Evolutionary conservation across 1,284 basidiomycete species (phyloP), one percentile per base, ranked within the genome.

Genomic region (Cryptococcus amylolentus): DNA sequence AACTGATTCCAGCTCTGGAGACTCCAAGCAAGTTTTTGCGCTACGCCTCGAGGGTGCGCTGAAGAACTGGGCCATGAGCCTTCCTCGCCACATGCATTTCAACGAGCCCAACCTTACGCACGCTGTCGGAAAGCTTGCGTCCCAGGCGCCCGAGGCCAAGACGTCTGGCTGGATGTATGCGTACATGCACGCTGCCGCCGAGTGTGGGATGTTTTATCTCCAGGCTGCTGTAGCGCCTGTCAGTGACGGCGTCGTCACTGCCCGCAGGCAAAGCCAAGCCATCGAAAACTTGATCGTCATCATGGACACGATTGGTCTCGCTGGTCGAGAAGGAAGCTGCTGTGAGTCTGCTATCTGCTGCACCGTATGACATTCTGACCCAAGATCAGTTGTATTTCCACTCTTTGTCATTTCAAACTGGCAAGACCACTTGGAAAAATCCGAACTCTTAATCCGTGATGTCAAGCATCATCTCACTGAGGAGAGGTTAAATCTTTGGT

Each of bases 201-300:
- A 80, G 57, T 78, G 77, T 50, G 76, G 77, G 41, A 78, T 79
- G 71, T 79, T 79, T 57, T 76, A 79, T 56, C 69, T 80, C 45
- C 76, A 79, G 58, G 75, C 74, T 9, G 66, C 67, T 16, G 60
- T 66, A 2, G 70, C 70, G 5, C 60, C 61, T 23, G 61, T 61
- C 48, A 46, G 53, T 9, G 69, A 68, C 16, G 63, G 49, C 20
- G 51, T 27, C 5, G 66, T 56, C 41, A 68, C 73, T 1, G 70
- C 75, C 18, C 69, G 69, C 46, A 63, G 75, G 42, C 76, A 78
- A 58, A 64, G 66, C 37, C 73, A 75, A 62, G 75, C 75, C 0
- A 73, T 77, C 5, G 73, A 77, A 54, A 78, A 78, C 49, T 65
- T 78, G 37, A 66, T 68, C 0, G 74, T 77, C 28, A 66, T 77